A percentile compares a stretch with the other conserved stretches of the same genome.
Conservation (phyloP, 1,284 basidiomycete species). For the Cystobasidium sp. region DNA sequence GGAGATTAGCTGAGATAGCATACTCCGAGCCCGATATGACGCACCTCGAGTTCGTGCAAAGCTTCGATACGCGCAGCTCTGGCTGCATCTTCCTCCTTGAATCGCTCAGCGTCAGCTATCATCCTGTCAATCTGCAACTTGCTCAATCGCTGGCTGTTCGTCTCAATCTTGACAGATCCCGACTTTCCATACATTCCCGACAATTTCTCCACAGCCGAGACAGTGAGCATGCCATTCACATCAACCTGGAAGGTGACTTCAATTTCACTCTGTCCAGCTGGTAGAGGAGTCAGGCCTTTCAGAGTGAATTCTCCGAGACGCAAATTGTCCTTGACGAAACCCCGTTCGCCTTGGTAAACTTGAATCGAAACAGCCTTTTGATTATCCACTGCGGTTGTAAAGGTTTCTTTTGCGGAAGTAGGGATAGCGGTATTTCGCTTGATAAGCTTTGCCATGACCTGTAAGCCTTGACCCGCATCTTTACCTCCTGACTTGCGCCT, state of each 20-base stretch:
- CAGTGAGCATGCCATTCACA: slow-evolving; percentile 67
- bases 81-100: slow-evolving; percentile 57
- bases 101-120: slow-evolving; percentile 74
- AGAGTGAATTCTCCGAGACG: slow-evolving; percentile 97
- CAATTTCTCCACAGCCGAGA: slow-evolving; percentile 72
- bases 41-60: slow-evolving; percentile 64
- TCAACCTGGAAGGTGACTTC: slow-evolving; percentile 99
- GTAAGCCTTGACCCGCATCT: not conserved
- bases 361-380: slow-evolving; percentile 97
- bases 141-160: slow-evolving; percentile 80
- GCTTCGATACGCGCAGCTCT: slow-evolving; percentile 69
- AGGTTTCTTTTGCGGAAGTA: slow-evolving; percentile 96
- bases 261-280: slow-evolving; percentile 96
- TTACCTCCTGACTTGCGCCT: not conserved
- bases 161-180: slow-evolving; percentile 49
- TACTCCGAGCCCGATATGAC: not conserved
- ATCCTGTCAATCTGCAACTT: slow-evolving; percentile 99
- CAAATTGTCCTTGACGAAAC: slow-evolving; percentile 99
- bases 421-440: slow-evolving; percentile 96
- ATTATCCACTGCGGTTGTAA: slow-evolving; percentile 97
- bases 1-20: not conserved
- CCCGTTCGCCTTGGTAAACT: slow-evolving; percentile 99
- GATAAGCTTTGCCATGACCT: slow-evolving; percentile 96
- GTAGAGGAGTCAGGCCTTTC: slow-evolving; percentile 93
- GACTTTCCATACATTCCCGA: slow-evolving; percentile 84